These are phyloP conservation scores for Drechslera avenae DNA, from an alignment of 2,329 filamentous ascomycete genomes.

Conservation along the genomic window DNA sequence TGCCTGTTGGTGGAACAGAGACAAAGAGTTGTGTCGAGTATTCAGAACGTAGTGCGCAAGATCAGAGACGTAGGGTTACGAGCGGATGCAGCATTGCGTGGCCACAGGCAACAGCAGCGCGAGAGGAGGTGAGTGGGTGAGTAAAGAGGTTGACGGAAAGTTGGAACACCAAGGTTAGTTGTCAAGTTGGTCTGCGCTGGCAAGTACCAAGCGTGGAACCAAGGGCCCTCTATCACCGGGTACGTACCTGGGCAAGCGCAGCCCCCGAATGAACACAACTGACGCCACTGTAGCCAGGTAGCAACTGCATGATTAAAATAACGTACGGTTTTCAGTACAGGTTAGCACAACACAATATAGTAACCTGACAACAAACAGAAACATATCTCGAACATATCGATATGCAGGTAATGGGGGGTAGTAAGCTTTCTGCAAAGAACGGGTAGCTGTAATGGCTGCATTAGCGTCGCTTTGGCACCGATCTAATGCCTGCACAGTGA, in stretches of 20 bases:
- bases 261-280: background rate
- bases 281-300: background rate
- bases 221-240: background rate
- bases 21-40: background rate
- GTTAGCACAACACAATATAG: too few relatives aligned
- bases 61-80: conserved; percentile 11
- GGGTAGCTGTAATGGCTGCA: too few relatives aligned
- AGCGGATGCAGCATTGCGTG: conserved; percentile 10
- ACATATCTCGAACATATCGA: too few relatives aligned
- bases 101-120: conserved; percentile 1
- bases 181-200: background rate
- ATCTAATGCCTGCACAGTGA: too few relatives aligned
- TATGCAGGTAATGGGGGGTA: too few relatives aligned
- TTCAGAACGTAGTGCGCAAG: conserved; percentile 1
- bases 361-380: too few relatives aligned
- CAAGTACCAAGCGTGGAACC: background rate
- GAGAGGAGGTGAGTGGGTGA: background rate
- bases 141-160: background rate
- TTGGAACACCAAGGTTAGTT: background rate
- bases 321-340: too few relatives aligned
- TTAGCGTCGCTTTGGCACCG: too few relatives aligned
- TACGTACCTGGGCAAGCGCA: background rate
- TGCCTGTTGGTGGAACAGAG: background rate
- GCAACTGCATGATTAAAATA: too few relatives aligned
- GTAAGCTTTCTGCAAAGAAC: too few relatives aligned